Evolutionary conservation across 306 rosid species (phyloP), one percentile per base, ranked within the genome.

Genomic region (Vigna hirtella): DNA sequence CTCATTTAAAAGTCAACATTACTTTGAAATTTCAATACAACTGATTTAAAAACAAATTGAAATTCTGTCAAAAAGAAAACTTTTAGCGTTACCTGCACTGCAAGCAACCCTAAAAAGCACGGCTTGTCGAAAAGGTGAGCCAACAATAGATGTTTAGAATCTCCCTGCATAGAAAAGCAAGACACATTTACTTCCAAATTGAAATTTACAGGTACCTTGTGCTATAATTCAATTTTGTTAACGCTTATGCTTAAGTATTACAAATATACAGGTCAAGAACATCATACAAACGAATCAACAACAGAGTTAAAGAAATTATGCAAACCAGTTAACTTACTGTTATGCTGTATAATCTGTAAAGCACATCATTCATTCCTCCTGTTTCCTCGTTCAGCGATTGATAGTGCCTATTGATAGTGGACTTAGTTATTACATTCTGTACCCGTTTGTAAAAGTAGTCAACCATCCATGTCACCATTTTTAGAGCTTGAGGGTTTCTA

Each of bases 341-440:
- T 64, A 96, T 7, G 32, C 69, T 72, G 74, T 86, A 96, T 73
- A 96, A 85, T 78, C 79, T 89, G 81, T 96, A 96, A 42, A 96
- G 97, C 71, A 96, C 88, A 77, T 96, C 99, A 88, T 96, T 96
- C 99, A 96, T 96, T 82, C 99, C 99, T 69, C 99, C 99, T 14
- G 93, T 83, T 85, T 96, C 99, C 74, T 91, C 96, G 82, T 96
- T 93, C 58, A 86, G 83, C 40, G 97, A 49, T 17, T 49, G 22
- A 77, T 93, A 96, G 79, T 91, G 97, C 74, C 87, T 86, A 81
- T 71, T 82, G 47, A 96, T 26, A 56, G 79, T 87, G 84, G 81
- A 30, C 70, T 81, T 74, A 2, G 78, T 12, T 74, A 93, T 90
- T 56, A 96, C 92, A 75, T 90, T 96, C 87, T 83, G 82, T 58